Evolutionary conservation across 371 early-diverging fungal species (phyloP), one percentile per base, ranked within the genome.

Genomic region (Lichtheimia corymbifera): DNA sequence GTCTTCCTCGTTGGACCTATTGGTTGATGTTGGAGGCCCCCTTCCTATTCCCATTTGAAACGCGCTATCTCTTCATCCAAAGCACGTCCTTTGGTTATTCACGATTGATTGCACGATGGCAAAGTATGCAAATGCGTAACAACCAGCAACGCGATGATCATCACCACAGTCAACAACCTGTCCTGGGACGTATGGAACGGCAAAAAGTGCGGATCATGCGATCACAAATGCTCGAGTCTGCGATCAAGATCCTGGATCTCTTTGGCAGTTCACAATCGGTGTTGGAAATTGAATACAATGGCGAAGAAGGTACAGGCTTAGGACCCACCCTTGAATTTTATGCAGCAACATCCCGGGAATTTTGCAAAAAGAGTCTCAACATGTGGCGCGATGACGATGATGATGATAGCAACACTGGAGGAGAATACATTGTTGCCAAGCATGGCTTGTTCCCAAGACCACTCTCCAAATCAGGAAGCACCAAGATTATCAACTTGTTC

Each of bases 311-410:
- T 11, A 93, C 94, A 4, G 98, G 98, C 3, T 70, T 94, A 5
- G 98, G 98, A 0, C 96, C 97, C 0, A 97, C 98, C 0, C 75
- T 96, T 6, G 98, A 97, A 66, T 97, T 96, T 64, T 97, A 94
- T 66, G 81, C 94, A 1, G 68, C 82, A 5, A 88, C 93, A 0
- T 94, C 91, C 15, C 83, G 83, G 40, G 93, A 91, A 62, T 76
- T 95, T 17, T 82, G 87, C 50, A 87, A 84, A 55, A 79, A 71
- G 50, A 73, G 70, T 2, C 61, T 83, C 17, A 77, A 74, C 24
- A 67, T 92, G 68, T 89, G 91, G 90, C 74, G 86, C 1, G 84
- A 84, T 51, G 80, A 64, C 50, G 79, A 75, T 6, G 84, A 84
- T 51, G 80, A 64, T 51, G 79, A 75, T 6, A 66, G 63, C 12